Evolutionary conservation across 371 early-diverging fungal species (phyloP).

Genomic region (Mucor piriformis): DNA sequence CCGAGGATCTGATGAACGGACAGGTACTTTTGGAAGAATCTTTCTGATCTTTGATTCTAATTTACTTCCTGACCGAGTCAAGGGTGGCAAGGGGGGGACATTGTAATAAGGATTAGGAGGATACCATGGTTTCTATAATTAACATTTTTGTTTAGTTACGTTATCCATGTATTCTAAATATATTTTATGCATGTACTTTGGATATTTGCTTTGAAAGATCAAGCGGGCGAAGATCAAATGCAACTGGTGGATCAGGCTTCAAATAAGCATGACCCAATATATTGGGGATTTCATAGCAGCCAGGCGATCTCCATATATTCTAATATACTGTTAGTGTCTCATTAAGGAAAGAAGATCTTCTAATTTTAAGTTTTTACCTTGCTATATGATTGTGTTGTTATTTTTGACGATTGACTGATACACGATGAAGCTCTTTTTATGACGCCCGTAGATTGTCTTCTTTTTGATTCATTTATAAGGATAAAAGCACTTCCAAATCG

Average conservation of each 20-base stretch:
- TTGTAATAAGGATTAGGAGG: constrained; percentile 48
- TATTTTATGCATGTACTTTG: constrained; percentile 28
- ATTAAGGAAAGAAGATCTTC: constrained; percentile 1
- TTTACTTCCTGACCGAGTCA: constrained; percentile 34
- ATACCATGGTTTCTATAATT: constrained; percentile 48
- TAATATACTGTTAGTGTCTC: constrained; percentile 1
- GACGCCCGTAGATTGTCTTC: constrained; percentile 23
- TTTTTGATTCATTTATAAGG: constrained; percentile 18
- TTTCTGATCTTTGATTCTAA: constrained; percentile 46
- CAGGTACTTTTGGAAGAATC: constrained; percentile 39
- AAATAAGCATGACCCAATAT: constrained; percentile 37
- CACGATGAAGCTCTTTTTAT: constrained; percentile 23
- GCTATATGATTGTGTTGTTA: constrained; percentile 23
- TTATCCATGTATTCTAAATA: neutral
- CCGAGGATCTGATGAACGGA: constrained; percentile 40
- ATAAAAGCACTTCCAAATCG: constrained; percentile 12
- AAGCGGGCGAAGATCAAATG: constrained; percentile 34
- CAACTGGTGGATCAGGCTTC: constrained; percentile 30
- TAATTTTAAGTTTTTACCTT: constrained; percentile 3
- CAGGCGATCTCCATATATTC: constrained; percentile 38
- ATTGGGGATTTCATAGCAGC: constrained; percentile 34
- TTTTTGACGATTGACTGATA: constrained; percentile 29
- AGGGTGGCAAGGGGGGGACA: constrained; percentile 40
- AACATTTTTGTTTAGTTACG: neutral
- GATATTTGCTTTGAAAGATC: constrained; percentile 39